Percentiles rank a stretch among this genome's conserved stretches.
These are phyloP conservation scores for Daldinia sp. DNA, from an alignment of 2,329 filamentous ascomycete genomes.

Conservation along the genomic window DNA sequence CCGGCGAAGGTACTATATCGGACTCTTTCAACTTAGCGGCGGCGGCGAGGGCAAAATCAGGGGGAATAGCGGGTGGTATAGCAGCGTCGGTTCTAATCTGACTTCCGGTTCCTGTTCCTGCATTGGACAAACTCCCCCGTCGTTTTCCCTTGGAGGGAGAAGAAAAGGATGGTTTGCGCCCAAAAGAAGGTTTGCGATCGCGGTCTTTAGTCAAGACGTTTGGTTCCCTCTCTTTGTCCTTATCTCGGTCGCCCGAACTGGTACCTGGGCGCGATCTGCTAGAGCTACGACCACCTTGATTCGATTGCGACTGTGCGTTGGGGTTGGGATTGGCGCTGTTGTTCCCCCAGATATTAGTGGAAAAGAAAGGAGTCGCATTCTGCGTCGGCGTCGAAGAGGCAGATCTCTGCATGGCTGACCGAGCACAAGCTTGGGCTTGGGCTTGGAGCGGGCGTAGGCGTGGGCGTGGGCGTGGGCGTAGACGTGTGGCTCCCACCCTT, in stretches of 20 bases:
- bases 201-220: conserved; percentile 55
- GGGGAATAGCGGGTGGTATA: conserved; percentile 59
- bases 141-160: conserved; percentile 50
- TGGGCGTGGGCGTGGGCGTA: background rate
- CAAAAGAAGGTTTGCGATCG: conserved; percentile 62
- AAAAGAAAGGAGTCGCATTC: conserved; percentile 42
- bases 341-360: conserved; percentile 44
- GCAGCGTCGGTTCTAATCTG: conserved; percentile 53
- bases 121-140: conserved; percentile 53
- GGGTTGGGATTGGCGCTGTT: conserved; percentile 24
- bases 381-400: conserved; percentile 35
- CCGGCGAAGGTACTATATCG: conserved; percentile 47
- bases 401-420: conserved; percentile 37
- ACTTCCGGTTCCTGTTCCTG: conserved; percentile 48
- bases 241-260: conserved; percentile 46
- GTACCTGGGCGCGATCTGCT: conserved; percentile 49
- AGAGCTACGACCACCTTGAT: conserved; percentile 13
- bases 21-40: conserved; percentile 54
- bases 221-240: conserved; percentile 34
- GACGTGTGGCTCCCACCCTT: conserved; percentile 29
- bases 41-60: conserved; percentile 61
- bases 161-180: conserved; percentile 62
- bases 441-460: background rate
- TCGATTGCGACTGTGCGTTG: conserved; percentile 21
- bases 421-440: background rate